Evolutionary conservation across 2,329 filamentous ascomycete species (phyloP), one percentile per base, ranked within the genome.

Genomic region (Clarireedia hainanense): DNA sequence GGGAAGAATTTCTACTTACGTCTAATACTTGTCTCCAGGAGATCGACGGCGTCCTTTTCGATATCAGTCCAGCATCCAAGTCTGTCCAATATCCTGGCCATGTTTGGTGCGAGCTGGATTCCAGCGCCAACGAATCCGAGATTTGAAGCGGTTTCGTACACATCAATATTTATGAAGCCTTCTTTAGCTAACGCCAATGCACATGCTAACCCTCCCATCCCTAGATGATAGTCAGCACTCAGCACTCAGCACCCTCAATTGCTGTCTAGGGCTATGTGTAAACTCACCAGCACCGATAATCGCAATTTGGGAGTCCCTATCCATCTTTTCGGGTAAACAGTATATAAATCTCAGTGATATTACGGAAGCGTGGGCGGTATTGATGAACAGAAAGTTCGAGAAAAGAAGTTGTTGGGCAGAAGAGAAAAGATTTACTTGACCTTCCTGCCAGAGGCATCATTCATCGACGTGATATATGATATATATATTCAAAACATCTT

Each of bases 121-220:
- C 89, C 89, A 1, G 89, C 89, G 24, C 89, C 89, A 1, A 92
- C 88, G 64, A 92, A 92, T 5, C 88, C 88, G 4, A 92, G 77
- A 61, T 83, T 80, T 4, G 84, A 80, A 0, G 88, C 88, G 37
- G 78, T 80, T 68, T 92, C 89, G 68, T 84, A 92, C 50, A 92
- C 81, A 54, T 85, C 76, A 65, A 92, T 85, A 56, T 86, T 74
- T 61, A 76, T 80, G 71, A 92, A 91, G 6, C 88, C 89, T 64
- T 84, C 83, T 71, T 86, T 86, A 42, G 88, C 87, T 37, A 92
- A 78, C 12, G 87, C 81, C 37, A 92, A 77, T 6, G 88, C 87
- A 51, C 76, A 79, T 56, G 85, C 82, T 27, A 92, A 75, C 27
- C 89, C 89, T 52, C 88, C 88, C 87, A 94, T 92, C 61, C 88